These are phyloP conservation scores for Amanita rubescens DNA, from an alignment of 768 basidiomycete genomes.

Conservation along the genomic window DNA sequence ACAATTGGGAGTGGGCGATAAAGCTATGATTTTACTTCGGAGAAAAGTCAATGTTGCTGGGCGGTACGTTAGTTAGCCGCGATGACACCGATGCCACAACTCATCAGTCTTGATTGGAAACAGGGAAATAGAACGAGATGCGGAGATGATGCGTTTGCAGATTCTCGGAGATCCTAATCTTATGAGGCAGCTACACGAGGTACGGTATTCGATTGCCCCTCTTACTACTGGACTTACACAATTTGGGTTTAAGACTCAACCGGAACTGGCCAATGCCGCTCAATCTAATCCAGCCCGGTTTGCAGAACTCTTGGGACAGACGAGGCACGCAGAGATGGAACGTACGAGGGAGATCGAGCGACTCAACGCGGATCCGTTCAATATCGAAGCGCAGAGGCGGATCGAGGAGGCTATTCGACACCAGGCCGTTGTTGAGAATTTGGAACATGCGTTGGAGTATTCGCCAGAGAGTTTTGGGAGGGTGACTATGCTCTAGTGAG, in stretches of 20 bases:
- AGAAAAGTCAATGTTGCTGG: conserved; percentile 41
- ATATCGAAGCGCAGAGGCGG: conserved; percentile 84
- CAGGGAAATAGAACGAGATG: conserved; percentile 69
- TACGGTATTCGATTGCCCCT: conserved; percentile 18
- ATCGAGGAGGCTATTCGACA: conserved; percentile 93
- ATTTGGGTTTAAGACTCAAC: no score
- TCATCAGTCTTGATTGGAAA: not conserved
- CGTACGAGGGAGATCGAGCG: conserved; percentile 54
- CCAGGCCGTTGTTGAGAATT: conserved; percentile 84
- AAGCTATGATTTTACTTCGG: conserved; percentile 61
- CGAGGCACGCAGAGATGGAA: conserved; percentile 46
- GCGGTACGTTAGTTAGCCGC: conserved; percentile 19
- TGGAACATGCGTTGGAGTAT: conserved; percentile 91
- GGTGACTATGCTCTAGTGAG: conserved; percentile 96
- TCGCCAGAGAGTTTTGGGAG: conserved; percentile 90
- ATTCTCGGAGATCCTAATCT: conserved; percentile 77
- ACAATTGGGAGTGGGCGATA: conserved; percentile 49
- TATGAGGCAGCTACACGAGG: conserved; percentile 67
- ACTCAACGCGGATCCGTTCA: conserved; percentile 84
- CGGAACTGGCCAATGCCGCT: conserved; percentile 74
- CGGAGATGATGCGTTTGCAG: conserved; percentile 88
- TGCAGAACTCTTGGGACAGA: conserved; percentile 60
- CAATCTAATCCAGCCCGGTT: conserved; percentile 65
- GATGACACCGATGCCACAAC: not conserved
- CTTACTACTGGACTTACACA: no score